Percentiles rank a stretch among this genome's conserved stretches.
These are phyloP conservation scores for Iris pallida DNA, from an alignment of 116 monocot genomes.

Conservation along the genomic window DNA sequence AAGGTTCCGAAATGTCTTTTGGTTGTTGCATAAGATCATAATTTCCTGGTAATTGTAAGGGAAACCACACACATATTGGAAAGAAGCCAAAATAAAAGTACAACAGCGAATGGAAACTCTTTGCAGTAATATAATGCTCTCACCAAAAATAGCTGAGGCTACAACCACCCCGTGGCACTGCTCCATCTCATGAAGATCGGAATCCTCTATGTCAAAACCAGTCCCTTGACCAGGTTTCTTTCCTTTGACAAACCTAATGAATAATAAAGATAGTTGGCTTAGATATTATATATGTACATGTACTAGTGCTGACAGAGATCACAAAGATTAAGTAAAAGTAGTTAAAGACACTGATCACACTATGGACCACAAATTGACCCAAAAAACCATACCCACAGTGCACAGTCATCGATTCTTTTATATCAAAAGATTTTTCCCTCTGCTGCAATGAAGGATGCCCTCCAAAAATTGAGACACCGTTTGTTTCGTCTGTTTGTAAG, in stretches of 20 bases:
- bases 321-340: no score
- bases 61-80: slow-evolving; percentile 2
- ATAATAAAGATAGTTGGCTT: background rate
- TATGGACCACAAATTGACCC: no score
- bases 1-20: slow-evolving; percentile 62
- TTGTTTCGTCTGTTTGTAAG: slow-evolving; percentile 34
- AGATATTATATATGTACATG: no score
- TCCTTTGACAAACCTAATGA: slow-evolving; percentile 73
- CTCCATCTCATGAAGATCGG: slow-evolving; percentile 84
- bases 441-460: slow-evolving; percentile 82
- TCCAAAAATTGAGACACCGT: slow-evolving; percentile 68
- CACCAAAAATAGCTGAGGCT: slow-evolving; percentile 97
- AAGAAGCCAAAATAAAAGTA: background rate
- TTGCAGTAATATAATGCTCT: background rate
- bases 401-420: slow-evolving; percentile 85
- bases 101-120: background rate
- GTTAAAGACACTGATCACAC: no score
- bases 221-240: slow-evolving; percentile 66
- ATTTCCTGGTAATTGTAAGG: slow-evolving; percentile 51
- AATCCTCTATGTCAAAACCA: slow-evolving; percentile 75
- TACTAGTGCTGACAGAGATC: no score
- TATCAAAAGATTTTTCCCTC: slow-evolving; percentile 66
- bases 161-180: slow-evolving; percentile 77
- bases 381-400: slow-evolving; percentile 78
- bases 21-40: slow-evolving; percentile 95